A percentile compares a stretch with the other conserved stretches of the same genome.
phyloP scores from a whole-genome alignment of 768 basidiomycete species.

The Podaxis sp. region DNA sequence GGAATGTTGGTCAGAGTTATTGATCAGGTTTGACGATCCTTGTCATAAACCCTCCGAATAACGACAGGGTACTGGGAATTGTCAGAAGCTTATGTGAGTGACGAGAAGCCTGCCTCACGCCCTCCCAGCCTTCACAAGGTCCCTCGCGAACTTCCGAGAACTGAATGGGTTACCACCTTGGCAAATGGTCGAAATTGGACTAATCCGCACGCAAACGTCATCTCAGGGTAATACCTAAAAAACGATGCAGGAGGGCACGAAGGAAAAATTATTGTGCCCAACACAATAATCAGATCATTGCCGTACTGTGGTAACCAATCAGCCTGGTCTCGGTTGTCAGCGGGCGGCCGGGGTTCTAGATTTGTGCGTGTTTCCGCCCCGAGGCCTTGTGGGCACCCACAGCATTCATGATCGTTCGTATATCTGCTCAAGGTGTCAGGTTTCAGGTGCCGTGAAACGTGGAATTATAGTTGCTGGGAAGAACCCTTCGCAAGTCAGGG shows the following conservation, averaged over 20 bases:
- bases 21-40: neutral
- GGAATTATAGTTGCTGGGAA: neutral
- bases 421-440: neutral
- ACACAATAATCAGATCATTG: neutral
- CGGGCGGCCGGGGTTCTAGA: neutral
- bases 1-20: neutral
- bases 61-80: slow-evolving; percentile 7
- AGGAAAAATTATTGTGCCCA: neutral
- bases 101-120: slow-evolving; percentile 9
- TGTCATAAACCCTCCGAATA: slow-evolving; percentile 3
- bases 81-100: slow-evolving; percentile 2
- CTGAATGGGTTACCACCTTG: neutral
- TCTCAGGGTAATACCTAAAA: slow-evolving; percentile 4
- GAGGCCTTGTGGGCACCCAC: neutral
- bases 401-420: neutral
- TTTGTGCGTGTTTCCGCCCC: neutral
- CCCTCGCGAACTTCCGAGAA: slow-evolving; percentile 4
- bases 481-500: neutral
- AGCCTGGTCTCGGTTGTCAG: slow-evolving; percentile 9
- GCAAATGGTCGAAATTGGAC: neutral
- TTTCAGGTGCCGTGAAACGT: neutral
- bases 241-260: neutral
- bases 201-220: slow-evolving; percentile 8
- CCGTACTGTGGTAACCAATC: slow-evolving; percentile 7
- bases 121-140: neutral